Conservation (phyloP, 306 rosid genomes). For the Castanopsis chinensis region DNA sequence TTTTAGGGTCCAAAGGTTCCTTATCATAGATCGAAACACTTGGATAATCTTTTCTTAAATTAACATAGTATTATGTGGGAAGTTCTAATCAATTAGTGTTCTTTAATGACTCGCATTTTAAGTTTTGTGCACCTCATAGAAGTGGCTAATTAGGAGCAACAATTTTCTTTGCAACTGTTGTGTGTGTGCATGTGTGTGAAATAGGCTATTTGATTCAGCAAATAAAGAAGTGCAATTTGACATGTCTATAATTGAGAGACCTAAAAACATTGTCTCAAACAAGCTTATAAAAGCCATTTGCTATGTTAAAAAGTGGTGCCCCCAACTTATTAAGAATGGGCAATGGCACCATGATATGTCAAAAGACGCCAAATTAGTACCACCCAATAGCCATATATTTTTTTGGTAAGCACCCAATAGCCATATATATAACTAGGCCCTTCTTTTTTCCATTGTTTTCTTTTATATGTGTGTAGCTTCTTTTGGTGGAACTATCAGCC, state of each 20-base stretch:
- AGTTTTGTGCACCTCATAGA: no score
- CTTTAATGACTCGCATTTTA: no score
- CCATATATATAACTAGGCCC: not conserved
- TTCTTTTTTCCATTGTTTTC: not conserved
- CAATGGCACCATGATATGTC: constrained; percentile 25
- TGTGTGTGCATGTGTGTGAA: not conserved
- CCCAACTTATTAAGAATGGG: constrained; percentile 4
- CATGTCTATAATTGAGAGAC: not conserved
- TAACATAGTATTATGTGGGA: no score
- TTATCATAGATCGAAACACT: no score
- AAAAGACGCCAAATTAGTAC: not conserved
- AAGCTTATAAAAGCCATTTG: constrained; percentile 20
- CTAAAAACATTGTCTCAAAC: constrained; percentile 27
- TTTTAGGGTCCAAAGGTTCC: no score
- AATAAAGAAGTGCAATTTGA: not conserved
- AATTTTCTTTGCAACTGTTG: not conserved
- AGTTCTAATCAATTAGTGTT: no score
- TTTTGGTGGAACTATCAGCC: not conserved
- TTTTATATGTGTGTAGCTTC: not conserved
- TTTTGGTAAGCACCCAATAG: not conserved
- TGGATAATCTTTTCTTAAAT: no score
- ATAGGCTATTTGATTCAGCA: not conserved
- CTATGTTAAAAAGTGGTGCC: constrained; percentile 15
- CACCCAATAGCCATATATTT: not conserved
- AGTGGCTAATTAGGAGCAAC: not conserved